Base-by-base conservation (phyloP, 192 early-diverging fungal species). In the Coemansia sp. region DNA sequence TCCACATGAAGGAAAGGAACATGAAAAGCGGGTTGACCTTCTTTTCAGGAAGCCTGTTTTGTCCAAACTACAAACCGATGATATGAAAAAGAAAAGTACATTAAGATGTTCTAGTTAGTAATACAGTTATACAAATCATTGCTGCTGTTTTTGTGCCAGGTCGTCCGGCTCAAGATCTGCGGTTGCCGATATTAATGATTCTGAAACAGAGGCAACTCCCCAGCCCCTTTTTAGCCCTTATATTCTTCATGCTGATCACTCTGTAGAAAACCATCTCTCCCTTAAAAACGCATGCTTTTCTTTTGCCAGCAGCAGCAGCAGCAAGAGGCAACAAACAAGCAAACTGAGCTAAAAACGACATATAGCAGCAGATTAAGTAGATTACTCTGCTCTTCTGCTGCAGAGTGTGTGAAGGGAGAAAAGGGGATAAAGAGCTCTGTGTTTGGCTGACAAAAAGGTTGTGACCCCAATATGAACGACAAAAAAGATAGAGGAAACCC, bases 1-100 rank as follows among this genome's bases (percentile, higher is more conserved):
- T 90, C 89, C 89, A 90, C 89, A 92, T 89, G 78, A 90, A 97
- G 49, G 88, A 86, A 52, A 95, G 85, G 84, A 97, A 97, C 86
- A 91, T 88, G 67, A 94, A 74, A 60, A 94, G 67, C 3, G 94
- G 93, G 79, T 90, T 95, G 50, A 90, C 74, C 74, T 91, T 89
- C 76, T 87, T 91, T 60, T 94, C 86, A 66, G 89, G 88, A 18
- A 90, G 85, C 63, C 81, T 81, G 79, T 92, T 92, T 64, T 76
- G 75, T 23, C 91, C 91, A 67, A 92, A 92, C 84, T 89, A 87
- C 56, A 68, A 16, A 21, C 16, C 13, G 56, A 54, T 45, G 41
- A 53, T 61, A 53, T 61, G 41, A 1, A 8, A 47, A 18, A 59
- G 11, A 37, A 59, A 47, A 5, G 43, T 18, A 61, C 21, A 12